Evolutionary conservation across 306 rosid genomes (phyloP), one percentile per base, ranked within the genome.

Genomic region (Mimosa pudica): DNA sequence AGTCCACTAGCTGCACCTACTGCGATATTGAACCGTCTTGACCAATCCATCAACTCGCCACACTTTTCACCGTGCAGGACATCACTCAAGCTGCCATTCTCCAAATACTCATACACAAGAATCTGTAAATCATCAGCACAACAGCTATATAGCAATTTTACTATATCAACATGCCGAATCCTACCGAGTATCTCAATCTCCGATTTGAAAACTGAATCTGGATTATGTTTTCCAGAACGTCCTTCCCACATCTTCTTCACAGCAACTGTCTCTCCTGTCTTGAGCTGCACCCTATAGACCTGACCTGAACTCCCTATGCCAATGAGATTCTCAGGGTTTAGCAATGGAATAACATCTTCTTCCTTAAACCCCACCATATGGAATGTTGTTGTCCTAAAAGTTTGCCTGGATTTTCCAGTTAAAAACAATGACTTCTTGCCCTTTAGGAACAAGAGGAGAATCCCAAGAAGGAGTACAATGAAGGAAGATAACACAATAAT

Each of bases 111-210:
- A 41, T 85, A 95, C 32, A 83, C 96, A 87, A 93, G 41, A 5
- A 93, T 78, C 67, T 87, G 81, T 30, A 84, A 68, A 2, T 89
- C 93, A 79, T 86, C 94, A 0, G 77, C 80, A 10, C 96, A 84
- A 36, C 96, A 95, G 78, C 96, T 80, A 44, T 84, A 88, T 73
- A 95, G 55, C 61, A 95, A 77, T 76, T 91, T 93, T 80, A 95
- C 92, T 35, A 95, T 87, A 75, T 95, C 93, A 11, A 79, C 89
- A 86, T 95, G 99, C 2, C 98, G 88, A 71, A 91, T 84, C 85
- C 87, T 82, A 20, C 99, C 91, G 75, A 93, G 36, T 0, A 92
- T 89, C 83, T 90, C 96, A 13, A 93, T 87, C 83, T 95, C 96
- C 2, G 99, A 89, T 10, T 48, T 73, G 62, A 93, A 95, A 17